Conservation (phyloP, 306 rosid species). For the Cucurbita maxima region DNA sequence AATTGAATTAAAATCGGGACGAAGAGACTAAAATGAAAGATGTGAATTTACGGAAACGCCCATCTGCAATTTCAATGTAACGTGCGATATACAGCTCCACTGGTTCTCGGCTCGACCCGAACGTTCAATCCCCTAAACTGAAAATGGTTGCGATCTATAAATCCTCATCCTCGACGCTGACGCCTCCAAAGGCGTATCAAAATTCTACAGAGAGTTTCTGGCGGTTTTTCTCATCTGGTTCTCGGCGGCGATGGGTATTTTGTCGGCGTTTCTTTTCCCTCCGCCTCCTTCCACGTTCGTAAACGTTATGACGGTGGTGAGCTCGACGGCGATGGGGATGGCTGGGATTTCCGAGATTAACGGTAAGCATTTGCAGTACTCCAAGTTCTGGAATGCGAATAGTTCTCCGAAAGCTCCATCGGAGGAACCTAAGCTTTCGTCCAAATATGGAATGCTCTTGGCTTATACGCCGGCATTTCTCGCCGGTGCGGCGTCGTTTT, state of each 20-base stretch:
- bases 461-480: conserved; percentile 53
- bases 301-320: conserved; percentile 27
- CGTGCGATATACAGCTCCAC: not conserved
- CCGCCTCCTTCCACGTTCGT: conserved; percentile 39
- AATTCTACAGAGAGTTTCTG: not conserved
- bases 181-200: not conserved
- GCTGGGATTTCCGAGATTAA: conserved; percentile 30
- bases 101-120: not conserved
- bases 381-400: conserved; percentile 34
- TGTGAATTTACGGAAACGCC: too few relatives aligned
- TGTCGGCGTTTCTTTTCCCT: conserved; percentile 20
- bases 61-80: not conserved
- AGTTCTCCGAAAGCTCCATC: not conserved
- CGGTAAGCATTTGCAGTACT: conserved; percentile 58
- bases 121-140: not conserved
- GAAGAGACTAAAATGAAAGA: too few relatives aligned
- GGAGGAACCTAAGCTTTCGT: conserved; percentile 16
- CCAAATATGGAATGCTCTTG: conserved; percentile 46
- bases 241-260: not conserved
- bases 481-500: conserved; percentile 29
- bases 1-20: too few relatives aligned
- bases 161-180: not conserved
- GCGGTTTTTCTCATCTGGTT: not conserved
- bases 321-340: conserved; percentile 11
- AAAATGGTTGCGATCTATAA: not conserved